Percentiles rank a stretch among this genome's conserved stretches.
These are phyloP conservation scores for Saccharomycopsis guyanensis DNA, from an alignment of 805 yeast species.

Conservation along the genomic window DNA sequence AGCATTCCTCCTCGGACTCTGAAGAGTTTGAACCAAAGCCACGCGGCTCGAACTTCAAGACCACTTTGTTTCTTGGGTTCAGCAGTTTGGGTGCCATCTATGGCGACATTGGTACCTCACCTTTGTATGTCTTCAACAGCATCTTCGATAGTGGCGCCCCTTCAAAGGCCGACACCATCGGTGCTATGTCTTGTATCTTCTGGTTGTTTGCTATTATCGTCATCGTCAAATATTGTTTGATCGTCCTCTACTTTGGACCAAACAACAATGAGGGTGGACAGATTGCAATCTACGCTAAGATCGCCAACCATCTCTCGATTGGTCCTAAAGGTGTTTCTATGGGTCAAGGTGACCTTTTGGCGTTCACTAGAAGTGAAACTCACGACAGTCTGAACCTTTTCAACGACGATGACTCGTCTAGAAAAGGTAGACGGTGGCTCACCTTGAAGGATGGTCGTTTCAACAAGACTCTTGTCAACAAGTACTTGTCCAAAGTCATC, in stretches of 20 bases:
- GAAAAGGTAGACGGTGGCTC: constrained; percentile 16
- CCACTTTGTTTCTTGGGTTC: constrained; percentile 20
- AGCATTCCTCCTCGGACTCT: no score
- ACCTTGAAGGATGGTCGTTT: constrained; percentile 25
- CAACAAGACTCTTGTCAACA: constrained; percentile 25
- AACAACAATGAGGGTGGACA: constrained; percentile 60
- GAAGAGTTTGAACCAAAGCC: no score
- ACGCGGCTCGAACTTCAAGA: background rate
- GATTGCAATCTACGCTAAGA: constrained; percentile 53
- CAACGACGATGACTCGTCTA: constrained; percentile 7
- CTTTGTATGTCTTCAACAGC: constrained; percentile 42
- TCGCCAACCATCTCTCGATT: constrained; percentile 40
- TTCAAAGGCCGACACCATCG: constrained; percentile 35
- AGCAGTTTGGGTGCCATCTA: constrained; percentile 47
- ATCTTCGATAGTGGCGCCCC: constrained; percentile 30
- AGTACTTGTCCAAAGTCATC: constrained; percentile 29
- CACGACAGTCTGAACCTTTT: constrained; percentile 21
- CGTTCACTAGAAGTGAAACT: constrained; percentile 35
- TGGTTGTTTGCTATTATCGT: constrained; percentile 49
- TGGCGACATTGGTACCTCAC: constrained; percentile 59
- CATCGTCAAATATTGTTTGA: constrained; percentile 40
- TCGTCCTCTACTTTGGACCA: constrained; percentile 45
- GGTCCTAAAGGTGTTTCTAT: constrained; percentile 40
- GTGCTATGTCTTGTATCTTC: constrained; percentile 46
- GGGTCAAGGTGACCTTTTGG: constrained; percentile 30